Percentiles rank a stretch among this genome's conserved stretches.
These are phyloP conservation scores for Effrenium voratum DNA, from an alignment of 73 alveolate genomes.

Conservation along the genomic window DNA sequence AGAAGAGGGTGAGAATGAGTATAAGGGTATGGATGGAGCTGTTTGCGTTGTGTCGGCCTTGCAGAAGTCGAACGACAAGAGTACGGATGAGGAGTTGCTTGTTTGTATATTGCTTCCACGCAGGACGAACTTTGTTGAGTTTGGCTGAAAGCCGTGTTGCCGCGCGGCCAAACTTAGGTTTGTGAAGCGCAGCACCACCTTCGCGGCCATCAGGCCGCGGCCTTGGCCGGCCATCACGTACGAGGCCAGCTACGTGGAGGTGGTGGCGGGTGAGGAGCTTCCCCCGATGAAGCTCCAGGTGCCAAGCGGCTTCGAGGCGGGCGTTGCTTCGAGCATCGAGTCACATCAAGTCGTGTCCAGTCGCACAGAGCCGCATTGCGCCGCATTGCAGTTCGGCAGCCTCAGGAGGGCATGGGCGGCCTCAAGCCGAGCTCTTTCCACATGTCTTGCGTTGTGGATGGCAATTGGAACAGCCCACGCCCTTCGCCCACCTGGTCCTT, in stretches of 20 bases:
- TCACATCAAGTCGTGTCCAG: no score
- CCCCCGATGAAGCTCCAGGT: conserved; percentile 28
- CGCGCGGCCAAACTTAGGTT: no score
- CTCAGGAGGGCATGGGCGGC: conserved; percentile 63
- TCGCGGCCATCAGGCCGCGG: conserved; percentile 60
- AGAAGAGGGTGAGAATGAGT: conserved; percentile 28
- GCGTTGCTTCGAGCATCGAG: no score
- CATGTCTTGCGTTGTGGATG: conserved; percentile 38
- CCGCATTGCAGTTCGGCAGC: no score
- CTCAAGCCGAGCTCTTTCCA: conserved; percentile 45
- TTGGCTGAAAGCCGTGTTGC: no score
- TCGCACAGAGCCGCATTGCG: no score
- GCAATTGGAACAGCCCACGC: background rate
- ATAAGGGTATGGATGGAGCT: conserved; percentile 38
- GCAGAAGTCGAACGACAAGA: background rate
- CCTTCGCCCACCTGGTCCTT: conserved; percentile 33
- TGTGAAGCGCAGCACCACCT: conserved; percentile 33
- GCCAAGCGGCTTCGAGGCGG: background rate
- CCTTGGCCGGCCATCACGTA: conserved; percentile 60
- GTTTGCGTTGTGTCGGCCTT: conserved; percentile 73
- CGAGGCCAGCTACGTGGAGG: conserved; percentile 46
- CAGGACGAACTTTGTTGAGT: no score
- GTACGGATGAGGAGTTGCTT: no score
- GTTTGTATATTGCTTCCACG: no score
- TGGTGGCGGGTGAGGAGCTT: conserved; percentile 57